These are phyloP conservation scores for Termitomyces sp. DNA, from an alignment of 768 basidiomycete genomes.

Conservation along the genomic window DNA sequence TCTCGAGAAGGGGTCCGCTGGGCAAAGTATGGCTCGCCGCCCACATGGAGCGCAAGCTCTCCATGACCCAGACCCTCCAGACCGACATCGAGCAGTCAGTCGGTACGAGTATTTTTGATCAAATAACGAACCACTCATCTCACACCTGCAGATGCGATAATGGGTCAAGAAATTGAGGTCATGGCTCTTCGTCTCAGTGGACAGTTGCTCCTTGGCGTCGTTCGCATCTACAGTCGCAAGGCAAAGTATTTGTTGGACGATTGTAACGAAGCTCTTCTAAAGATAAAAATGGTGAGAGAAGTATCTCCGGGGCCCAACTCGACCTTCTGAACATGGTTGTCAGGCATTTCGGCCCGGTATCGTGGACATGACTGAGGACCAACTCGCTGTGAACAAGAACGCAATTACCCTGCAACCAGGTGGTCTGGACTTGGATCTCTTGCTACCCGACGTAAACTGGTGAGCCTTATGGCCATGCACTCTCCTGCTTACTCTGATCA, in stretches of 20 bases:
- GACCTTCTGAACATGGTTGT: slow-evolving; percentile 4
- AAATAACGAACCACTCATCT: background rate
- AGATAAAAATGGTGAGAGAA: slow-evolving; percentile 82
- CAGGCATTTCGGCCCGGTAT: slow-evolving; percentile 93
- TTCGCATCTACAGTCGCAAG: slow-evolving; percentile 95
- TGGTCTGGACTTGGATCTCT: slow-evolving; percentile 73
- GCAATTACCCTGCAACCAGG: slow-evolving; percentile 82
- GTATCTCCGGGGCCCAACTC: background rate
- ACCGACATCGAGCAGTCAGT: slow-evolving; percentile 95
- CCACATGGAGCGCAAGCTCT: slow-evolving; percentile 97
- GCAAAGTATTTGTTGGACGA: slow-evolving; percentile 97
- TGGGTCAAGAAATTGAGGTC: slow-evolving; percentile 86
- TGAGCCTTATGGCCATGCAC: slow-evolving; percentile 22
- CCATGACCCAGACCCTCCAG: slow-evolving; percentile 90
- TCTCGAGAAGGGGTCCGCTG: slow-evolving; percentile 89
- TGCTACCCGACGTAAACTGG: slow-evolving; percentile 81
- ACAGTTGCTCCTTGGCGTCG: slow-evolving; percentile 92
- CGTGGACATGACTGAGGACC: slow-evolving; percentile 95
- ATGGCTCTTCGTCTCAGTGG: slow-evolving; percentile 97
- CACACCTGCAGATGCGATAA: slow-evolving; percentile 66
- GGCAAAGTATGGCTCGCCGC: slow-evolving; percentile 99
- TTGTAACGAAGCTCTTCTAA: slow-evolving; percentile 92
- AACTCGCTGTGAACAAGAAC: slow-evolving; percentile 79
- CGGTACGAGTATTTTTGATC: slow-evolving; percentile 41
- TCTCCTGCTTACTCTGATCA: slow-evolving; percentile 6